These are phyloP conservation scores for Nicotiana undulata DNA, from an alignment of 257 asterid species.

Conservation along the genomic window DNA sequence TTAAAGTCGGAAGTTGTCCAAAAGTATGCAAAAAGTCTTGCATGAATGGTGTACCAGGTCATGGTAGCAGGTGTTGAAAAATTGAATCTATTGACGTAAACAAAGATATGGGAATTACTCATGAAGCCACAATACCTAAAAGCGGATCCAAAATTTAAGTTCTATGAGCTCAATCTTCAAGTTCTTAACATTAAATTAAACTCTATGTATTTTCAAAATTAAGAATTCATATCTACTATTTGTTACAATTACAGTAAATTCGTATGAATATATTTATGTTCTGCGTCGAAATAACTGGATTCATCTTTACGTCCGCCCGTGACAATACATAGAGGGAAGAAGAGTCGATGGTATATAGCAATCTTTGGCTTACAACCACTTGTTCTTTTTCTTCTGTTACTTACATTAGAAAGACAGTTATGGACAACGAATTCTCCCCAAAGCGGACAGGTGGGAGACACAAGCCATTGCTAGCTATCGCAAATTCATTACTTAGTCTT, in stretches of 20 bases:
- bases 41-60: slow-evolving; percentile 12
- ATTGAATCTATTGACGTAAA: slow-evolving; percentile 13
- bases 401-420: slow-evolving; percentile 5
- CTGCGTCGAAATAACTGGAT: too few relatives aligned
- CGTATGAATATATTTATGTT: too few relatives aligned
- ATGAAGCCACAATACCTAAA: neutral
- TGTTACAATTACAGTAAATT: too few relatives aligned
- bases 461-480: neutral
- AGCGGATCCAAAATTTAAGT: too few relatives aligned
- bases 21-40: neutral
- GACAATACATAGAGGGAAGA: too few relatives aligned
- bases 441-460: slow-evolving; percentile 9
- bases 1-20: neutral
- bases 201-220: too few relatives aligned
- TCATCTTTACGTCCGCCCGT: too few relatives aligned
- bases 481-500: neutral
- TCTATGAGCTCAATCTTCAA: too few relatives aligned
- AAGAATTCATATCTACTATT: too few relatives aligned
- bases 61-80: slow-evolving; percentile 19
- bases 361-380: neutral
- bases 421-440: slow-evolving; percentile 16
- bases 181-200: too few relatives aligned
- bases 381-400: neutral
- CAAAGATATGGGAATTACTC: neutral
- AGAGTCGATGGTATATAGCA: neutral